Evolutionary conservation across 2,329 filamentous ascomycete species (phyloP).

Genomic region (Parastagonospora nodorum): DNA sequence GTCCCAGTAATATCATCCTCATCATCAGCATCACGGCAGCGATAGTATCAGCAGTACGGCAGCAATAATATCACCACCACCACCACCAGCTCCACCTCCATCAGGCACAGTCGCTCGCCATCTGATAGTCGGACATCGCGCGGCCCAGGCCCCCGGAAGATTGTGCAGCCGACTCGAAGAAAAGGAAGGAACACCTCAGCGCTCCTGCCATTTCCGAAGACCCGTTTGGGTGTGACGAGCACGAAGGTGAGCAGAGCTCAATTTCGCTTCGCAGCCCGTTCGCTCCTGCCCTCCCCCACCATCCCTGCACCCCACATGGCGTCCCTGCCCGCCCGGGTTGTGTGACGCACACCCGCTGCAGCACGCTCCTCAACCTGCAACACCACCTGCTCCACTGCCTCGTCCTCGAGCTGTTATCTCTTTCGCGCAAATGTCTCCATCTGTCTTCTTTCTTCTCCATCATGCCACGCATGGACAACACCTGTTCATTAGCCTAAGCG

Average conservation of each 20-base stretch:
- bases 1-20: neutral
- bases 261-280: slow-evolving; percentile 37
- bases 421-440: neutral
- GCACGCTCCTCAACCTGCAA: slow-evolving; percentile 36
- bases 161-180: neutral
- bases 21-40: slow-evolving; percentile 10
- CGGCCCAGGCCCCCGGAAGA: too few species aligned
- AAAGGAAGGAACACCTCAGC: slow-evolving; percentile 3
- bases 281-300: slow-evolving; percentile 12
- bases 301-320: slow-evolving; percentile 45
- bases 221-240: slow-evolving; percentile 23
- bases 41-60: neutral
- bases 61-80: neutral
- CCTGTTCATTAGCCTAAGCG: slow-evolving; percentile 26
- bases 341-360: slow-evolving; percentile 28
- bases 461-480: slow-evolving; percentile 9
- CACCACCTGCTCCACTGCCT: slow-evolving; percentile 33
- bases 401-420: slow-evolving; percentile 6
- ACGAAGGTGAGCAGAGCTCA: slow-evolving; percentile 38
- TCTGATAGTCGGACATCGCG: neutral
- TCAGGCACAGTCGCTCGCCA: slow-evolving; percentile 1
- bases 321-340: slow-evolving; percentile 16
- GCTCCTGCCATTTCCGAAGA: slow-evolving; percentile 12
- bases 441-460: neutral
- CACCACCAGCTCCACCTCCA: neutral